Evolutionary conservation across 805 yeast genomes (phyloP).

Genomic region (Metschnikowia baotianmanensis): DNA sequence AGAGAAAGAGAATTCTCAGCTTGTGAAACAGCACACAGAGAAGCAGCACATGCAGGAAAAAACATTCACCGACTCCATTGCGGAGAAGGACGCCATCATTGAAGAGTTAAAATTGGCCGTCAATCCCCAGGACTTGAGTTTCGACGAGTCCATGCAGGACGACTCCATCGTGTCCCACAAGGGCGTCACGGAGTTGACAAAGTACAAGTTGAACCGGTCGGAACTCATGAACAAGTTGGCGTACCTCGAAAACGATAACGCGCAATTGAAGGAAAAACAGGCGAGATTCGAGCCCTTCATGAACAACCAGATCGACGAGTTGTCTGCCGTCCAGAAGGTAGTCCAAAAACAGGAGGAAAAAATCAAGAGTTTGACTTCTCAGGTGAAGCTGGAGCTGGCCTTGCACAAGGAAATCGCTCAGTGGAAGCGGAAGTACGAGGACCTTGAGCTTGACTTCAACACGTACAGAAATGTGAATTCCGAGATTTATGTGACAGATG

Average conservation of each 20-base stretch:
- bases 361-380: constrained; percentile 39
- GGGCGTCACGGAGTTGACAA: constrained; percentile 33
- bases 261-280: constrained; percentile 38
- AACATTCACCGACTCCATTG: constrained; percentile 9
- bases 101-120: constrained; percentile 28
- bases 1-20: constrained; percentile 34
- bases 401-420: constrained; percentile 47
- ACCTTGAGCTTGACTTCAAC: constrained; percentile 43
- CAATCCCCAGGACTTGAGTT: constrained; percentile 7
- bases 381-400: constrained; percentile 43
- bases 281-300: constrained; percentile 51
- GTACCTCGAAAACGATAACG: constrained; percentile 47
- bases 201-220: constrained; percentile 42
- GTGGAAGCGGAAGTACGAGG: constrained; percentile 46
- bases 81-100: constrained; percentile 32
- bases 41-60: constrained; percentile 12
- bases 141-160: no score
- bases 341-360: constrained; percentile 51
- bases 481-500: constrained; percentile 30
- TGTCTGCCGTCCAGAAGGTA: constrained; percentile 51
- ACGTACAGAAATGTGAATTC: constrained; percentile 36
- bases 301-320: constrained; percentile 50
- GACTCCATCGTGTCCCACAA: no score
- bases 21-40: constrained; percentile 5
- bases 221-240: constrained; percentile 44